Evolutionary conservation across 23 red algal genomes (phyloP).

Genomic region (Gracilaria caudata): DNA sequence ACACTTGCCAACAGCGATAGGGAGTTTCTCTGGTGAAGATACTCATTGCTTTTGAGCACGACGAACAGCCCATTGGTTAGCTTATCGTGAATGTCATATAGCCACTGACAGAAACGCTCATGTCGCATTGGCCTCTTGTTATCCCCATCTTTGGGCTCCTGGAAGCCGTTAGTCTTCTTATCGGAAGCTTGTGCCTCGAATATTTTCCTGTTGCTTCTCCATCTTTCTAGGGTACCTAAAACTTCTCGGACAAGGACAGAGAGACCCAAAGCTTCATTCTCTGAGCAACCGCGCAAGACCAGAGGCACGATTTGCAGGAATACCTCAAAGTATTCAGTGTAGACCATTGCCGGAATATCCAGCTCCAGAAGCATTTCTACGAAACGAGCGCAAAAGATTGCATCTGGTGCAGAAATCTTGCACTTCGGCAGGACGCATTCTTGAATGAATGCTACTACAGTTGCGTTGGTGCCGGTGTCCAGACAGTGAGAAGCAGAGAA

Average conservation of each 20-base stretch:
- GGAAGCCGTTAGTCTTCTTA: constrained; percentile 28
- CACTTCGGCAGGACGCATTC: constrained; percentile 52
- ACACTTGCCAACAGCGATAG: constrained; percentile 38
- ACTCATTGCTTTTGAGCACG: constrained; percentile 33
- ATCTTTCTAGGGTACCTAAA: constrained; percentile 49
- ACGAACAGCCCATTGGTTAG: constrained; percentile 25
- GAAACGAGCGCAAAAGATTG: constrained; percentile 58
- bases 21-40: constrained; percentile 43
- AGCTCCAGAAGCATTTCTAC: constrained; percentile 37
- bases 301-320: constrained; percentile 38
- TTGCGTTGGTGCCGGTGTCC: neutral
- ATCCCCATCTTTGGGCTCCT: neutral
- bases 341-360: constrained; percentile 48
- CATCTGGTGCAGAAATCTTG: constrained; percentile 44
- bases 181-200: constrained; percentile 25
- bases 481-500: neutral
- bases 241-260: constrained; percentile 41
- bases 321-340: constrained; percentile 33
- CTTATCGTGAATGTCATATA: constrained; percentile 55
- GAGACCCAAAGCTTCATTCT: constrained; percentile 52
- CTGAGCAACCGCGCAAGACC: constrained; percentile 43
- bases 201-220: constrained; percentile 51
- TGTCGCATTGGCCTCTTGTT: constrained; percentile 28
- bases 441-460: constrained; percentile 22
- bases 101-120: constrained; percentile 57